Evolutionary conservation across 345 rosid genomes (phyloP).

Genomic region (Zanthoxylum bungeanum): DNA sequence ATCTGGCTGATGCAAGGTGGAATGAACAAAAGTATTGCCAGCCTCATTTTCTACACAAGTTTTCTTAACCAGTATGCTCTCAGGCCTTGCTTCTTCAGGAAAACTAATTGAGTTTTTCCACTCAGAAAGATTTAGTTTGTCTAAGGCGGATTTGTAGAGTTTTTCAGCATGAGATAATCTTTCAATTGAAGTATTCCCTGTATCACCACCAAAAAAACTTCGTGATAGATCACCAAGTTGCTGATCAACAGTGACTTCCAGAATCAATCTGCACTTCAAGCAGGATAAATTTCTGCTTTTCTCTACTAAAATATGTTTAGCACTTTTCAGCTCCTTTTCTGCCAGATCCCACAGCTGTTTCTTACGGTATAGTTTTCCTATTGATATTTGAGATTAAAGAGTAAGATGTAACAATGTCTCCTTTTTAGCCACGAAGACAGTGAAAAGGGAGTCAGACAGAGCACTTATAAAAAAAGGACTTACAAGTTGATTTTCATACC

Average conservation of each 20-base stretch:
- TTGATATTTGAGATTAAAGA: conserved; percentile 9
- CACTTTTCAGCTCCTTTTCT: conserved; percentile 61
- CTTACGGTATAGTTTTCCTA: conserved; percentile 71
- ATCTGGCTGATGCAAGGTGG: conserved; percentile 12
- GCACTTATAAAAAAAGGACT: not conserved
- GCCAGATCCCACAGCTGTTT: conserved; percentile 60
- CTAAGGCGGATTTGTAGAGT: conserved; percentile 56
- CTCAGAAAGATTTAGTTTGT: conserved; percentile 49
- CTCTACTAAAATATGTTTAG: conserved; percentile 46
- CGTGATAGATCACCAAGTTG: conserved; percentile 73
- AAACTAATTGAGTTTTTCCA: conserved; percentile 53
- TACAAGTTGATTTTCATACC: conserved; percentile 40
- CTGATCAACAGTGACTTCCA: conserved; percentile 55
- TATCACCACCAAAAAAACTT: conserved; percentile 27
- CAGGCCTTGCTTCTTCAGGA: conserved; percentile 31
- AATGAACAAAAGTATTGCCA: conserved; percentile 8
- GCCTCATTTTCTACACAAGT: conserved; percentile 13
- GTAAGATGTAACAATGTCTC: conserved; percentile 10
- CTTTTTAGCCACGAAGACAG: conserved; percentile 13
- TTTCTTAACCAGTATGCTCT: conserved; percentile 17
- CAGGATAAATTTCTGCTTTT: conserved; percentile 42
- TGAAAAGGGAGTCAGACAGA: not conserved
- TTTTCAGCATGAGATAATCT: conserved; percentile 55
- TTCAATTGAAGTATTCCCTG: conserved; percentile 28
- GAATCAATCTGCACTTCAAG: conserved; percentile 58